These are phyloP conservation scores for Colletotrichum kahawae DNA, from an alignment of 2,329 filamentous ascomycete genomes.

Conservation along the genomic window DNA sequence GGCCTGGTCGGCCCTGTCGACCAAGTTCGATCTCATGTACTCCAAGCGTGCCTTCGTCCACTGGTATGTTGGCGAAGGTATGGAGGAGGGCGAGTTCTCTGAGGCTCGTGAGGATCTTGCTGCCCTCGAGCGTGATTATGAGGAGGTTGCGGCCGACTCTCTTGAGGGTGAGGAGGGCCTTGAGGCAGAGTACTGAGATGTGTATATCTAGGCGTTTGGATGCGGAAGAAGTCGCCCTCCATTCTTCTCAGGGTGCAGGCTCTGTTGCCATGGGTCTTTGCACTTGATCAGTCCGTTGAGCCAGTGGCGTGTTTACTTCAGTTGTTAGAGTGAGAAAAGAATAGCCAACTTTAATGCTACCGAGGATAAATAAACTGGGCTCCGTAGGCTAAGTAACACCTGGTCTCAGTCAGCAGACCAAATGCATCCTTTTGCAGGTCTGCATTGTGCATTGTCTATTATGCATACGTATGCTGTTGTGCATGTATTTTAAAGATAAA, in stretches of 20 bases:
- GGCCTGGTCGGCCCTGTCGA: conserved; percentile 93
- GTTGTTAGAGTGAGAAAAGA: conserved; percentile 21
- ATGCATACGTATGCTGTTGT: not conserved
- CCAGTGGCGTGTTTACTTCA: conserved; percentile 20
- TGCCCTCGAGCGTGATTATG: conserved; percentile 97
- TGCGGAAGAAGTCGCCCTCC: conserved; percentile 9
- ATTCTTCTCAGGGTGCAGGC: not conserved
- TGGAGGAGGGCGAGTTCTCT: conserved; percentile 99
- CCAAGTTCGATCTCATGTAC: conserved; percentile 99
- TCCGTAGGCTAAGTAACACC: not conserved
- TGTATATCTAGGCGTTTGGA: conserved; percentile 19
- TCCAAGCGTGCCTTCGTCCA: conserved; percentile 99
- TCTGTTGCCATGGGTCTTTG: conserved; percentile 1
- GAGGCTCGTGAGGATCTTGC: conserved; percentile 98
- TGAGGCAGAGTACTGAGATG: conserved; percentile 87
- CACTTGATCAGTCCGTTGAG: not conserved
- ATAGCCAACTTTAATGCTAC: conserved; percentile 22
- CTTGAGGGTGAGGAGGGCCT: conserved; percentile 83
- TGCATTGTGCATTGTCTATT: not conserved
- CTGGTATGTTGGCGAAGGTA: conserved; percentile 99
- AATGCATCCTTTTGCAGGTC: not conserved
- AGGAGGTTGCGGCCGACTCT: conserved; percentile 96
- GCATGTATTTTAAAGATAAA: not conserved
- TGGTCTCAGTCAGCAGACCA: not conserved
- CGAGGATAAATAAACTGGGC: conserved; percentile 9